Base-by-base conservation (phyloP, 2,329 filamentous ascomycete genomes). In the Metarhizium robertsii region DNA sequence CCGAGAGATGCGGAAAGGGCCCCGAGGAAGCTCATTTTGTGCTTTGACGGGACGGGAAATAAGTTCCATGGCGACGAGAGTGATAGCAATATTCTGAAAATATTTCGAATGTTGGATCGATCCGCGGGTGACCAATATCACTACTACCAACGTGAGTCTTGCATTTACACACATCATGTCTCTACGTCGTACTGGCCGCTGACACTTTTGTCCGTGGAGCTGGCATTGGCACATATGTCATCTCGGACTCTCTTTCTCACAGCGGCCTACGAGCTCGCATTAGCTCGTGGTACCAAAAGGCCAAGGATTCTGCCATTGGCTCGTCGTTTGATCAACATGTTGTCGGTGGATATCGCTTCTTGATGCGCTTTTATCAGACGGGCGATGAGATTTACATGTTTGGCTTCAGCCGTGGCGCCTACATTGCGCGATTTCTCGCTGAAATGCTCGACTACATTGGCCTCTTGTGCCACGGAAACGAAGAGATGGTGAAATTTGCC, bases 371-470 rank as follows among this genome's bases (percentile, higher is more conserved):
- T 66, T 89, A 89, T 66, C 76, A 76, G 48, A 78, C 80, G 0
- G 79, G 80, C 29, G 80, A 84, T 58, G 78, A 84, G 57, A 86
- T 88, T 40, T 88, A 84, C 65, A 82, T 89, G 70, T 88, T 89
- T 57, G 87, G 87, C 0, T 90, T 90, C 70, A 86, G 82, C 47
- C 80, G 87, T 20, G 87, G 87, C 18, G 79, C 86, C 1, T 90
- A 90, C 63, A 86, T 87, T 47, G 87, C 86, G 0, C 81, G 86
- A 2, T 90, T 90, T 63, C 71, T 90, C 0, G 88, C 89, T 0
- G 88, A 94, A 65, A 92, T 92, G 89, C 77, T 94, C 6, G 88
- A 94, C 64, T 85, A 88, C 61, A 84, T 94, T 54, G 90, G 90
- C 1, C 75, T 95, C 0, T 75, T 95, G 14, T 86, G 85, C 13